These are phyloP conservation scores for Sphaerostilbella broomeana DNA, from an alignment of 2,329 filamentous ascomycete species.

Conservation along the genomic window DNA sequence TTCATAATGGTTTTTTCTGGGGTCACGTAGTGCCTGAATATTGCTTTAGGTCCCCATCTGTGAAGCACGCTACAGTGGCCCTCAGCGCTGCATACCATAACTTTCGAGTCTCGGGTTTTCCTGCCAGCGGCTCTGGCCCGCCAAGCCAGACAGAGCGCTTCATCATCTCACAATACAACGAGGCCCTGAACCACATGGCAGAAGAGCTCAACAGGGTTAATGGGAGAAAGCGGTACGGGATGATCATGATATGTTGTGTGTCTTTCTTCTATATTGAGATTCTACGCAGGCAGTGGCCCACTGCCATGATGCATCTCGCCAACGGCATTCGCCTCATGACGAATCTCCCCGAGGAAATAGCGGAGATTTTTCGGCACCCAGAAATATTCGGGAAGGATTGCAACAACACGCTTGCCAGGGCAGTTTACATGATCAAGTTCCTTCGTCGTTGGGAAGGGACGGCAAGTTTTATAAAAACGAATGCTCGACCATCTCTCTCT, in stretches of 20 bases:
- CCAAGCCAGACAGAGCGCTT: constrained; percentile 28
- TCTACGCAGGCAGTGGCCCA: constrained; percentile 21
- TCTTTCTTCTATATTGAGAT: constrained; percentile 27
- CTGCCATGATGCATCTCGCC: constrained; percentile 23
- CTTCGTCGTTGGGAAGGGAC: constrained; percentile 20
- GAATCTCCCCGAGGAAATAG: constrained; percentile 20
- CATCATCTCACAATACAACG: constrained; percentile 33
- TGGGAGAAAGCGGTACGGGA: constrained; percentile 16
- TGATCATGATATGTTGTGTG: constrained; percentile 27
- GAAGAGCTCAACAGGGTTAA: constrained; percentile 9
- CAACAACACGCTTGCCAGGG: constrained; percentile 13
- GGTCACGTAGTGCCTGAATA: constrained; percentile 24
- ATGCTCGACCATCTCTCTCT: constrained; percentile 17
- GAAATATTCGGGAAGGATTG: constrained; percentile 15
- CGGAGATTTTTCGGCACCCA: constrained; percentile 15
- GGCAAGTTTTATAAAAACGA: constrained; percentile 16
- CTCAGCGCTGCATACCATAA: constrained; percentile 27
- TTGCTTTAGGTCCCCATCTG: constrained; percentile 23
- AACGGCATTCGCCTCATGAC: constrained; percentile 27
- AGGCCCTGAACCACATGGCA: constrained; percentile 29
- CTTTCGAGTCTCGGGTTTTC: constrained; percentile 15
- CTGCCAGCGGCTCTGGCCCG: constrained; percentile 13
- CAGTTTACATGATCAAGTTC: constrained; percentile 19
- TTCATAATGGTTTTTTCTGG: constrained; percentile 26
- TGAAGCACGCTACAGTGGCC: constrained; percentile 29